Evolutionary conservation across 495 filamentous ascomycete species (phyloP).

Genomic region (Podospora tetraspora): DNA sequence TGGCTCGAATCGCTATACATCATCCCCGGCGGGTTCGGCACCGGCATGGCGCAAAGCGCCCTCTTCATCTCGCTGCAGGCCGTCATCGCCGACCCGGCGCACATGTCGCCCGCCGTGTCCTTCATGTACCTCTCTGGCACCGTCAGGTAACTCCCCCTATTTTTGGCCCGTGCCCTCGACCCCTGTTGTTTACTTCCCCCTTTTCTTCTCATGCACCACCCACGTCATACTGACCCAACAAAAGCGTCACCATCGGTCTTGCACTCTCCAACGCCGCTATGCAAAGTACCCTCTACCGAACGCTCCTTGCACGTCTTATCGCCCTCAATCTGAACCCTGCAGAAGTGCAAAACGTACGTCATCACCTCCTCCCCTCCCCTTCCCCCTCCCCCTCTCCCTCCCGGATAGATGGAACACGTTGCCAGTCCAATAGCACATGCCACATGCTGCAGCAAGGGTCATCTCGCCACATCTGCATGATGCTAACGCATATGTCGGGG

Average conservation of each 20-base stretch:
- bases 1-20: constrained; percentile 60
- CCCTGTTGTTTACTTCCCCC: not conserved
- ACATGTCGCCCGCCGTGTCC: constrained; percentile 52
- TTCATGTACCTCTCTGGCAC: constrained; percentile 49
- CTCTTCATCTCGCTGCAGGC: constrained; percentile 55
- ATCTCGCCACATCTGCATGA: not conserved
- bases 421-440: too few relatives aligned
- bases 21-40: constrained; percentile 51
- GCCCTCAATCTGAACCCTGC: constrained; percentile 20
- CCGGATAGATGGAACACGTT: not conserved
- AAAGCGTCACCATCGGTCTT: constrained; percentile 44
- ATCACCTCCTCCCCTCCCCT: too few relatives aligned
- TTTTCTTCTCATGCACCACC: not conserved
- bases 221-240: not conserved
- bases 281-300: constrained; percentile 26
- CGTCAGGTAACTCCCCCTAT: constrained; percentile 27
- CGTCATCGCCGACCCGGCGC: constrained; percentile 39
- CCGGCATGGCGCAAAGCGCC: constrained; percentile 47
- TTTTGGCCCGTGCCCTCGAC: not conserved
- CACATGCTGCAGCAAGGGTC: not conserved
- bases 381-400: too few relatives aligned
- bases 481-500: not conserved
- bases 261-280: constrained; percentile 45
- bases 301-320: constrained; percentile 21
- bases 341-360: constrained; percentile 25